phyloP scores from a whole-genome alignment of 108 stramenopile genomes.

The Pseudonitzschia pungens region DNA sequence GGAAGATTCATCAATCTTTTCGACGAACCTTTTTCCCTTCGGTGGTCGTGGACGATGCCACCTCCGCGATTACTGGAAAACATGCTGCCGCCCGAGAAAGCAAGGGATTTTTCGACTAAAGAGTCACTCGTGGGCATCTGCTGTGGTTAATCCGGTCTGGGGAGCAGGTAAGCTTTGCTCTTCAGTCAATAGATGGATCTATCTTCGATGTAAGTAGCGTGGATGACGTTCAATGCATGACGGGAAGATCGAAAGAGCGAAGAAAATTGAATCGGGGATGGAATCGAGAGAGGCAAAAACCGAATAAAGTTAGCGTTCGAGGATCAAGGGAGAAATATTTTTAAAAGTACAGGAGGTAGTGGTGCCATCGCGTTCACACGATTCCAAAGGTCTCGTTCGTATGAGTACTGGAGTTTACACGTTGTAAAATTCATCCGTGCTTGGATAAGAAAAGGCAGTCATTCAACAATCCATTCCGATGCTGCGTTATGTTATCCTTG shows the following conservation, averaged over 20 bases:
- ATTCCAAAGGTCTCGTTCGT: too few relatives aligned
- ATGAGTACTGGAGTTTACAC: too few relatives aligned
- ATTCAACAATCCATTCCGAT: too few relatives aligned
- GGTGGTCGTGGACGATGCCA: background rate
- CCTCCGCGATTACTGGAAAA: background rate
- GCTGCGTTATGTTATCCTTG: too few relatives aligned
- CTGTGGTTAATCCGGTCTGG: background rate
- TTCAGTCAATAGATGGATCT: background rate
- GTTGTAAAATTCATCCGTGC: too few relatives aligned
- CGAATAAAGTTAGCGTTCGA: background rate
- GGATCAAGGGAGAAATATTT: background rate
- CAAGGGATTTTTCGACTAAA: background rate
- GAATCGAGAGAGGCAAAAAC: background rate
- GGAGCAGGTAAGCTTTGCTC: background rate
- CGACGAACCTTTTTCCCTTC: background rate
- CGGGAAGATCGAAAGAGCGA: background rate
- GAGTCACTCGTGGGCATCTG: background rate
- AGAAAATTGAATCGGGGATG: background rate
- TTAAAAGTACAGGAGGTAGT: background rate
- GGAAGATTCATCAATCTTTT: conserved; percentile 9
- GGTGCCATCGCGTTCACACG: too few relatives aligned
- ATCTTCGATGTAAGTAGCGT: background rate
- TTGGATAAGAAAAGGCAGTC: too few relatives aligned
- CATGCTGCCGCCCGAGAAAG: background rate
- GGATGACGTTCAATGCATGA: background rate